These are phyloP conservation scores for Fusarium lyarnte DNA, from an alignment of 2,329 filamentous ascomycete genomes.

Conservation along the genomic window DNA sequence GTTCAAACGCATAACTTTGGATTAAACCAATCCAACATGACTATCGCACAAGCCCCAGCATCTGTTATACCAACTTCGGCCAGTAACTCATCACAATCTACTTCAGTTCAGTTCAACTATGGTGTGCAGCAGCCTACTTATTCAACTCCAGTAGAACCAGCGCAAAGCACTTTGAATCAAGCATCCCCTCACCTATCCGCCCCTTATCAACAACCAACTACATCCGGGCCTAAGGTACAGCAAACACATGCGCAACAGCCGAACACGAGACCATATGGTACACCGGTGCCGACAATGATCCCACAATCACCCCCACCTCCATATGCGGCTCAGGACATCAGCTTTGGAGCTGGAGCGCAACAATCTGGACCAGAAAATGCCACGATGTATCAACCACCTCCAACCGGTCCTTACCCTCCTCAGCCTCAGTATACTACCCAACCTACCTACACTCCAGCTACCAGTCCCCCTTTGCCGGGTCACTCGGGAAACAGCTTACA, in stretches of 20 bases:
- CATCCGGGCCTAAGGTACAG: neutral
- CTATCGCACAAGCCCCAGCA: neutral
- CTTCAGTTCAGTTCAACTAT: conserved; percentile 25
- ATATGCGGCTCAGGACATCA: conserved; percentile 28
- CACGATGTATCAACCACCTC: conserved; percentile 22
- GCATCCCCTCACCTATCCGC: neutral
- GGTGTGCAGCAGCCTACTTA: conserved; percentile 36
- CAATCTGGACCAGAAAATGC: conserved; percentile 19
- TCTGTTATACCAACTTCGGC: conserved; percentile 1
- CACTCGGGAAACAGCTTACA: conserved; percentile 22
- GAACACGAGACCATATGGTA: conserved; percentile 8
- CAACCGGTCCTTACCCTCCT: conserved; percentile 20
- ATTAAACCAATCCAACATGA: conserved; percentile 3
- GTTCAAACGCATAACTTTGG: conserved; percentile 22
- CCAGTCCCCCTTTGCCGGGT: conserved; percentile 8
- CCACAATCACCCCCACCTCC: conserved; percentile 40
- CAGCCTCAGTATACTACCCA: conserved; percentile 39
- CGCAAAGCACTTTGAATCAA: neutral
- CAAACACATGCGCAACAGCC: conserved; percentile 21
- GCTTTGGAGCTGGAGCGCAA: conserved; percentile 20
- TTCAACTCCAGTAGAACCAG: conserved; percentile 7
- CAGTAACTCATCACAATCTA: conserved; percentile 13
- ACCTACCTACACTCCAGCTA: conserved; percentile 31
- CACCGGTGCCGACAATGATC: neutral
- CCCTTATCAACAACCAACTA: conserved; percentile 22